Conservation (phyloP, 345 rosid genomes). For the Hirschfeldia incana region DNA sequence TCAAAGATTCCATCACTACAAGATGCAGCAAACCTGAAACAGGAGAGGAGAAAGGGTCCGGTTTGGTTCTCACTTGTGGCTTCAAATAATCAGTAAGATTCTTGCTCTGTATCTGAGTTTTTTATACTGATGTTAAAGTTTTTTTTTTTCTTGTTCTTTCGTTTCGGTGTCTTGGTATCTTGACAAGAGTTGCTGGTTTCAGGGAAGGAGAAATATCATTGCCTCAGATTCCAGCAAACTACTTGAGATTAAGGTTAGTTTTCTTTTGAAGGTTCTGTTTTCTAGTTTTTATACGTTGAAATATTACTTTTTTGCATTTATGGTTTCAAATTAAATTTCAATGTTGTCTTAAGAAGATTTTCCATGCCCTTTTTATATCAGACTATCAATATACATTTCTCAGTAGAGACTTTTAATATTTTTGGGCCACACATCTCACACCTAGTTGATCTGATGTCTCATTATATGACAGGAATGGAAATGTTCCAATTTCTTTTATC, state of each 20-base stretch:
- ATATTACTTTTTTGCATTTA: too few relatives aligned
- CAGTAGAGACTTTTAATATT: background rate
- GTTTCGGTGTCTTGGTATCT: background rate
- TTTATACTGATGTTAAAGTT: too few relatives aligned
- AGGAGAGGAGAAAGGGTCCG: conserved; percentile 62
- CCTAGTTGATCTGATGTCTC: conserved; percentile 11
- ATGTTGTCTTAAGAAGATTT: too few relatives aligned
- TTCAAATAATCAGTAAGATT: conserved; percentile 78
- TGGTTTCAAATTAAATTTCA: too few relatives aligned
- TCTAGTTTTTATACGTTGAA: too few relatives aligned
- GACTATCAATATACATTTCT: background rate
- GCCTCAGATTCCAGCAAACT: conserved; percentile 82
- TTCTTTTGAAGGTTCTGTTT: background rate
- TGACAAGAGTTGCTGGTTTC: conserved; percentile 44
- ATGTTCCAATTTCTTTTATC: conserved; percentile 68
- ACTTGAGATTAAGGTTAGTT: conserved; percentile 84
- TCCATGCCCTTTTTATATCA: too few relatives aligned
- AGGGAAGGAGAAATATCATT: conserved; percentile 78
- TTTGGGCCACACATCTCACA: background rate
- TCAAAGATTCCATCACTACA: conserved; percentile 53
- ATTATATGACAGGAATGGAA: conserved; percentile 71
- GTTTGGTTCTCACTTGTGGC: conserved; percentile 97
- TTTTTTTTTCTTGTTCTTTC: conserved; percentile 1
- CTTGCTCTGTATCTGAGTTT: conserved; percentile 11
- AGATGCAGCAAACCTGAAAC: conserved; percentile 52